Evolutionary conservation across 1,284 basidiomycete genomes (phyloP).

Genomic region (Moesziomyces parantarcticus): DNA sequence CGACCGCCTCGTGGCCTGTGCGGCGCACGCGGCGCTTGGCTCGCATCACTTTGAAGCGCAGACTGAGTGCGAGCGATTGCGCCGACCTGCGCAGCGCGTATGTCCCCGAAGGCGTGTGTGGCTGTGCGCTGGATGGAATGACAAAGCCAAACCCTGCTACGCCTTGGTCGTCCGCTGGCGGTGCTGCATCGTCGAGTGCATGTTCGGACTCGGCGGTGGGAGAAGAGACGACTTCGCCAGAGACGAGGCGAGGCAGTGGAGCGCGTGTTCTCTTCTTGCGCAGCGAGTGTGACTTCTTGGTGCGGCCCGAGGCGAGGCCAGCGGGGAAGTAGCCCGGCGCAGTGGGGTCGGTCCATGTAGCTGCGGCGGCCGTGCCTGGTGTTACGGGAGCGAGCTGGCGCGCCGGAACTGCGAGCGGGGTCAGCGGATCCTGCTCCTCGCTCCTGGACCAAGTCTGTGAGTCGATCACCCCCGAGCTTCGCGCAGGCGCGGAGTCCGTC

Average conservation of each 20-base stretch:
- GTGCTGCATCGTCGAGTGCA: not conserved
- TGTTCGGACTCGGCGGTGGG: slow-evolving; percentile 8
- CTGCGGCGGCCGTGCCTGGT: slow-evolving; percentile 44
- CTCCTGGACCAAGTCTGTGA: slow-evolving; percentile 17
- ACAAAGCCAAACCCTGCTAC: not conserved
- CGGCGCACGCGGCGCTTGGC: slow-evolving; percentile 28
- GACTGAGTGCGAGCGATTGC: slow-evolving; percentile 37
- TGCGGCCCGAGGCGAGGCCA: slow-evolving; percentile 11
- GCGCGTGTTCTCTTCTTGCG: slow-evolving; percentile 26
- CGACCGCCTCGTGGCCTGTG: slow-evolving; percentile 7
- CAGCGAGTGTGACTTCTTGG: slow-evolving; percentile 5
- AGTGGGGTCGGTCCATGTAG: slow-evolving; percentile 47
- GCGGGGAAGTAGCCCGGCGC: slow-evolving; percentile 44
- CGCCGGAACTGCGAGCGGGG: slow-evolving; percentile 11
- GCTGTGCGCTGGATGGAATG: not conserved
- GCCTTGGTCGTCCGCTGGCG: not conserved
- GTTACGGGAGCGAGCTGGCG: slow-evolving; percentile 21
- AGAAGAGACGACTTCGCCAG: slow-evolving; percentile 26
- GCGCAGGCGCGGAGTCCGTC: slow-evolving; percentile 7
- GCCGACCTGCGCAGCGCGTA: slow-evolving; percentile 29
- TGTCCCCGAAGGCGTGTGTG: not conserved
- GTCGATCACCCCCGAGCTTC: not conserved
- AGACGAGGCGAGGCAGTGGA: slow-evolving; percentile 22
- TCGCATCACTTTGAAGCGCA: slow-evolving; percentile 41
- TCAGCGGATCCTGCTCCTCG: slow-evolving; percentile 23